Base-by-base conservation (phyloP, 768 basidiomycete genomes). In the Collybia nuda region DNA sequence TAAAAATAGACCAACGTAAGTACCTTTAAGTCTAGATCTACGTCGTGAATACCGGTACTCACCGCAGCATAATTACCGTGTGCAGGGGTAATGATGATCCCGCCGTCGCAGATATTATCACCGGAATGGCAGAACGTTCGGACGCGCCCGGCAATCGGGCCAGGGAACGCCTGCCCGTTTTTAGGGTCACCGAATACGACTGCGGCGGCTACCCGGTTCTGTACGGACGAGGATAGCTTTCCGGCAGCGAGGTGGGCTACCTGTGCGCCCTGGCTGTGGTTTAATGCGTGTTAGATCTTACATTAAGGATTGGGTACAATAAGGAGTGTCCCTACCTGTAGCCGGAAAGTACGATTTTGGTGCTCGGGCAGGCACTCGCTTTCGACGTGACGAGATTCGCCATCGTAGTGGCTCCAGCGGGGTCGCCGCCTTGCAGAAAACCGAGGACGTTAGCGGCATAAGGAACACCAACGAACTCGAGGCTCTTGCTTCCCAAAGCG, bases 401-500 rank as follows among this genome's bases (percentile, higher is more conserved):
- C 71, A 73, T 72, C 17, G 66, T 71, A 15, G 55, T 53, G 0
- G 69, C 66, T 15, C 70, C 72, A 3, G 54, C 53, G 0, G 58
- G 63, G 47, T 72, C 67, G 21, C 73, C 73, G 0, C 73, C 72
- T 26, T 61, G 65, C 23, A 72, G 50, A 57, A 71, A 75, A 4
- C 73, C 71, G n/a, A 57, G 57, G 19, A 72, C 56, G 22, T 45
- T 57, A 1, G 73, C 72, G 0, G 72, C 54, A 32, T 75, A 75
- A 44, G 68, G 47, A 19, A 75, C 66, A 12, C 72, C 72, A 7
- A 60, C 56, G 47, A 75, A 74, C 15, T 56, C 64, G 17, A 73
- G 57, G 1, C 66, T 58, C 52, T 57, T 62, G 1, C 61, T 52
- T 1, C 60, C 66, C 11, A 74, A 49, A 1, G 67, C 65, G 4